These are phyloP conservation scores for Leccinellum rugosiceps DNA, from an alignment of 768 basidiomycete genomes.

Conservation along the genomic window DNA sequence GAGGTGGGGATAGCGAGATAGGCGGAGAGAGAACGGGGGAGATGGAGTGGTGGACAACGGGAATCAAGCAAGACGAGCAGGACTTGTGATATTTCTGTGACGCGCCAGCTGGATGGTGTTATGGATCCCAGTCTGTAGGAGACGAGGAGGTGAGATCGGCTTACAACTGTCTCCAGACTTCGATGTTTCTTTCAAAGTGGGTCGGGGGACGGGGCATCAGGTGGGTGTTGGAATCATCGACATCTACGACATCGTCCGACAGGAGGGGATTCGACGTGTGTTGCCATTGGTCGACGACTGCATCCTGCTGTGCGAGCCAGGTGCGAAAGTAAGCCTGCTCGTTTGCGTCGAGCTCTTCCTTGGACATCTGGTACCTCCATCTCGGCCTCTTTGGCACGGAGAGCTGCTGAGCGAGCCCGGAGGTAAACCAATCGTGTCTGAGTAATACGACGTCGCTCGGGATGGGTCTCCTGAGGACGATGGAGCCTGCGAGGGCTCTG, in stretches of 20 bases:
- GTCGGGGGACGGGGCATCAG: conserved; percentile 63
- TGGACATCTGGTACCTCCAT: conserved; percentile 84
- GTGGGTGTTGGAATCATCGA: conserved; percentile 15
- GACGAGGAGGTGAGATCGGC: conserved; percentile 27
- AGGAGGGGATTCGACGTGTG: conserved; percentile 12
- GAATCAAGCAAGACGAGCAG: conserved; percentile 86
- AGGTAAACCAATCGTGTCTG: conserved; percentile 8
- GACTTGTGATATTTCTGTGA: conserved; percentile 87
- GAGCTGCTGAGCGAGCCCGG: conserved; percentile 6
- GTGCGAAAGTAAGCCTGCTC: conserved; percentile 81
- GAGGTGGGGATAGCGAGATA: conserved; percentile 44
- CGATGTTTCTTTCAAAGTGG: conserved; percentile 85
- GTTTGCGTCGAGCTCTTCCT: conserved; percentile 85
- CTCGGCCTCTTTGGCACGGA: conserved; percentile 67
- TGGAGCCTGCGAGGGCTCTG: conserved; percentile 49
- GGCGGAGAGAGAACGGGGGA: conserved; percentile 69
- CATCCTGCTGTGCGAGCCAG: conserved; percentile 72
- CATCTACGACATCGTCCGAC: not conserved
- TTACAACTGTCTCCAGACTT: conserved; percentile 93
- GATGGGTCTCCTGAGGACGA: conserved; percentile 58
- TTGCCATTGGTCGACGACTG: conserved; percentile 51
- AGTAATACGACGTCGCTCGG: conserved; percentile 38
- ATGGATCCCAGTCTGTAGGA: not conserved
- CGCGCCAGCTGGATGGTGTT: conserved; percentile 69
- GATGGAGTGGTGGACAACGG: conserved; percentile 84